Evolutionary conservation across 2,329 filamentous ascomycete species (phyloP).

Genomic region (Fusarium sp.): DNA sequence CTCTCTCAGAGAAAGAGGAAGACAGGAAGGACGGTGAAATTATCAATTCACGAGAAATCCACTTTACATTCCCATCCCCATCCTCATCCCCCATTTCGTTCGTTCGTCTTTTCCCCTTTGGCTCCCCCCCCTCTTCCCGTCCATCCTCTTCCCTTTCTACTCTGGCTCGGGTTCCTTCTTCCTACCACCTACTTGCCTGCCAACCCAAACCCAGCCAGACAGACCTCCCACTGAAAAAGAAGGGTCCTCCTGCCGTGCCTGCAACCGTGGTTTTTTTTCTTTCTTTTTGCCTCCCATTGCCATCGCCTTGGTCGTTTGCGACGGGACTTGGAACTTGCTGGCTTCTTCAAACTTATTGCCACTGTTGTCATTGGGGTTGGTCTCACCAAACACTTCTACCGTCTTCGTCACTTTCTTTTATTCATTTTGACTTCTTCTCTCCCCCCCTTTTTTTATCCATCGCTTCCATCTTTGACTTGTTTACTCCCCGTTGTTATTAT

Average conservation of each 20-base stretch:
- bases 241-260: constrained; percentile 13
- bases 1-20: not conserved
- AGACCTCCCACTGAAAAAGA: constrained; percentile 13
- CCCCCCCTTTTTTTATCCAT: constrained; percentile 1
- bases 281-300: constrained; percentile 20
- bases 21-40: constrained; percentile 22
- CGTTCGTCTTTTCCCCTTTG: constrained; percentile 6
- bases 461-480: not conserved
- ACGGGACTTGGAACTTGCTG: constrained; percentile 19
- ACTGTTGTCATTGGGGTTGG: constrained; percentile 24
- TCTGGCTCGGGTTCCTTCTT: constrained; percentile 31
- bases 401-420: constrained; percentile 27
- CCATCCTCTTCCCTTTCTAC: constrained; percentile 22
- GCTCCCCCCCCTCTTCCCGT: not conserved
- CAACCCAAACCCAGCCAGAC: too few relatives aligned
- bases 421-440: constrained; percentile 15
- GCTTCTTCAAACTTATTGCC: constrained; percentile 13
- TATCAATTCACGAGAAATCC: constrained; percentile 38
- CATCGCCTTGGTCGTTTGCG: constrained; percentile 28
- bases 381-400: constrained; percentile 19
- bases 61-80: constrained; percentile 35
- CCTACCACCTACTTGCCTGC: constrained; percentile 5
- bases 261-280: constrained; percentile 17
- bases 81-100: constrained; percentile 32
- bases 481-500: not conserved